Conservation (phyloP, 371 early-diverging fungal genomes). For the Lichtheimia ramosa region DNA sequence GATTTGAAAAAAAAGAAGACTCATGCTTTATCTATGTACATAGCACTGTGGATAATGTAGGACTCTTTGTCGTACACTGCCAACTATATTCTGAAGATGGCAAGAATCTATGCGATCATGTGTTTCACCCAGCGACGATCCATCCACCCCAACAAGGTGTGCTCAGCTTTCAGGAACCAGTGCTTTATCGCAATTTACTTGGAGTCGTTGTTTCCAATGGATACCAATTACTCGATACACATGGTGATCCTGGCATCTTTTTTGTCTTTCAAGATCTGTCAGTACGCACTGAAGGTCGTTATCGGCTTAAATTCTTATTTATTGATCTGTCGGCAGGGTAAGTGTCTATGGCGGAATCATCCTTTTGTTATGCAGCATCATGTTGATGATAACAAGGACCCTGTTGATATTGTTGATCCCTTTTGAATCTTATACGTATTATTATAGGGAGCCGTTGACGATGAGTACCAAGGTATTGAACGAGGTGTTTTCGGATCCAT, state of each 20-base stretch:
- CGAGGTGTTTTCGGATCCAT: conserved; percentile 35
- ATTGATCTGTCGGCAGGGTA: conserved; percentile 15
- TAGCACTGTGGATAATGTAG: background rate
- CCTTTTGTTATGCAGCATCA: too few species aligned
- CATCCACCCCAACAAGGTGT: background rate
- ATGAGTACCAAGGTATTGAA: conserved; percentile 34
- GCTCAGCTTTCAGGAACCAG: conserved; percentile 14
- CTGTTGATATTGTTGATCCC: conserved; percentile 12
- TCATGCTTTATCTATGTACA: background rate
- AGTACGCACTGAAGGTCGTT: conserved; percentile 42
- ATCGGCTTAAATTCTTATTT: conserved; percentile 48
- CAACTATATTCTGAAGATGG: conserved; percentile 14
- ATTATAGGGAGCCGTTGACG: conserved; percentile 21
- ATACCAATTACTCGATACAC: conserved; percentile 11
- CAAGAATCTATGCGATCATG: conserved; percentile 2
- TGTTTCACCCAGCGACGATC: conserved; percentile 7
- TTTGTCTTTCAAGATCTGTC: conserved; percentile 53
- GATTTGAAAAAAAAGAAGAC: background rate
- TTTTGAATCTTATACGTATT: background rate
- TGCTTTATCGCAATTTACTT: conserved; percentile 11
- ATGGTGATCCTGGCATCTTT: conserved; percentile 49
- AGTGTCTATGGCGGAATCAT: too few species aligned
- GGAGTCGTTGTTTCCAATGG: conserved; percentile 15
- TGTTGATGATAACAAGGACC: too few species aligned
- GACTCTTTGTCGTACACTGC: conserved; percentile 16